Percentiles rank a stretch among this genome's conserved stretches.
phyloP scores from a whole-genome alignment of 1,284 basidiomycete species.

The Austroboletus novae-zelandiae region DNA sequence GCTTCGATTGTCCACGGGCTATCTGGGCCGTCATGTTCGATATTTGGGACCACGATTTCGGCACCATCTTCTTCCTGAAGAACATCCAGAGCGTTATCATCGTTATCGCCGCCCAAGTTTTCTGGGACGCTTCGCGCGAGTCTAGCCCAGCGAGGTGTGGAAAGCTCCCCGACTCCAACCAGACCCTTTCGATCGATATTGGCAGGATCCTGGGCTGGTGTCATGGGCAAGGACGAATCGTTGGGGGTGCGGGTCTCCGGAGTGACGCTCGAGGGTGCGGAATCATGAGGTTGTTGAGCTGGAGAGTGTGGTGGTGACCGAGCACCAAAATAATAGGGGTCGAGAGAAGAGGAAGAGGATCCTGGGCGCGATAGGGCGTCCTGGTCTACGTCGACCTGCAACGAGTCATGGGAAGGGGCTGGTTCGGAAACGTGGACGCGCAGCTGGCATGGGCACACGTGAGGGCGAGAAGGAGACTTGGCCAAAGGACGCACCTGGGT shows the following conservation, averaged over 20 bases:
- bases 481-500: slow-evolving; percentile 11
- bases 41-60: slow-evolving; percentile 40
- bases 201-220: slow-evolving; percentile 77
- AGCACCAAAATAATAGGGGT: slow-evolving; percentile 79
- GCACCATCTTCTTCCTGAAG: slow-evolving; percentile 46
- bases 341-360: slow-evolving; percentile 72
- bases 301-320: slow-evolving; percentile 66
- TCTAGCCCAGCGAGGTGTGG: slow-evolving; percentile 90
- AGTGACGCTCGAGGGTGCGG: slow-evolving; percentile 38
- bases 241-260: slow-evolving; percentile 40
- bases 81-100: slow-evolving; percentile 25
- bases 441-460: slow-evolving; percentile 16
- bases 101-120: slow-evolving; percentile 31
- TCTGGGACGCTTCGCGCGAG: slow-evolving; percentile 32
- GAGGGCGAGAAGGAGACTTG: neutral
- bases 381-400: slow-evolving; percentile 31
- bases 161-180: slow-evolving; percentile 93
- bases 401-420: slow-evolving; percentile 17
- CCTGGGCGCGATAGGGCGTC: slow-evolving; percentile 47
- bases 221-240: slow-evolving; percentile 67
- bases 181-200: slow-evolving; percentile 85
- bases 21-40: slow-evolving; percentile 52
- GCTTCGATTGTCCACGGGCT: slow-evolving; percentile 88
- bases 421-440: slow-evolving; percentile 26
- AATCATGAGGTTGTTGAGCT: slow-evolving; percentile 9